Base-by-base conservation (phyloP, 768 basidiomycete genomes). In the Tricholoma hemisulphureum region DNA sequence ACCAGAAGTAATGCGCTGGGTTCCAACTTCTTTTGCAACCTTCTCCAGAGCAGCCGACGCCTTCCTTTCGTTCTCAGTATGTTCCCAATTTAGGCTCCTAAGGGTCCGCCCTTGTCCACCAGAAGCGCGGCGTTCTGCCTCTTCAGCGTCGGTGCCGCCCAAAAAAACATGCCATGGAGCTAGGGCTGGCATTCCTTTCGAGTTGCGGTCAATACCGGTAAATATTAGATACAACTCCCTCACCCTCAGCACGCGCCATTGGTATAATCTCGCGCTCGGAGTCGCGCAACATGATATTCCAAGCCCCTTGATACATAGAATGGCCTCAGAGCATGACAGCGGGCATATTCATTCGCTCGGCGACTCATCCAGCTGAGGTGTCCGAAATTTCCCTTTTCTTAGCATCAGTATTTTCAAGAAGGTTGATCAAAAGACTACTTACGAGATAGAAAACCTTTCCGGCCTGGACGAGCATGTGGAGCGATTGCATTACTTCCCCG, bases 401-500 rank as follows among this genome's bases (percentile, higher is more conserved):
- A 54, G 16, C 43, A 21, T 29, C 18, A 21, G 37, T 54, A 41
- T n/a, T 39, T n/a, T 13, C 4, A 50, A 28, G 26, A 41, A 32
- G 26, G 24, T 26, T 20, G 39, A n/a, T n/a, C n/a, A n/a, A n/a
- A n/a, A n/a, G n/a, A 34, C 37, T 53, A 45, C 67, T 53, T 52
- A 73, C 74, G 21, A 74, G 70, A 60, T 83, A 82, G 5, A 81
- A 65, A 16, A 85, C 81, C 63, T 85, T 86, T 16, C 85, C 78
- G 21, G 70, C 63, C 7, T 69, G 66, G 48, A 86, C 80, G 35
- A 86, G 74, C 20, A 73, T 73, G 61, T 87, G 81, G 5, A 88
- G 69, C 4, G 72, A 68, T 48, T 78, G 74, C 83, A 87, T 84
- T 28, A 86, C 67, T 67, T 88, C 85, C 60, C 80, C 77, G 48